Conservation (phyloP, 352 stramenopile species). For the Phytophthora macrochlamydospora region DNA sequence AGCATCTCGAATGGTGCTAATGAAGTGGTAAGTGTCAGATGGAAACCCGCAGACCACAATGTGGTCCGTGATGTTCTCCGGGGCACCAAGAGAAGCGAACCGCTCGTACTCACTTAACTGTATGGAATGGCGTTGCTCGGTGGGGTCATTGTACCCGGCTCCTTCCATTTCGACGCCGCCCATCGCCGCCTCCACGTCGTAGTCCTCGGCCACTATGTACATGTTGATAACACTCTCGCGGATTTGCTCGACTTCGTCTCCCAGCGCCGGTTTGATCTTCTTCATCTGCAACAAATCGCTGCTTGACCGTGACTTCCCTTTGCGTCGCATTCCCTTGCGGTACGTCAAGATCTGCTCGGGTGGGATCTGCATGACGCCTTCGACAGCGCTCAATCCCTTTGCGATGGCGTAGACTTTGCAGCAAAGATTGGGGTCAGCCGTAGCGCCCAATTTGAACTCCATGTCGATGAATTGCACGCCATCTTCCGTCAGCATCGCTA, state of each 20-base stretch:
- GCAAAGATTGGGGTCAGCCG: conserved; percentile 75
- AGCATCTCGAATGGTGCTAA: conserved; percentile 72
- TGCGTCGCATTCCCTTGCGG: conserved; percentile 69
- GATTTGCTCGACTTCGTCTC: conserved; percentile 64
- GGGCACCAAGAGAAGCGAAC: conserved; percentile 50
- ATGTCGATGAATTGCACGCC: conserved; percentile 75
- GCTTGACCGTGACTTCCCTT: conserved; percentile 47
- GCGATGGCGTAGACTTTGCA: conserved; percentile 83
- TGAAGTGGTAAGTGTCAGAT: conserved; percentile 66
- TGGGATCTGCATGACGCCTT: conserved; percentile 64
- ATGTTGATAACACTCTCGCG: conserved; percentile 59
- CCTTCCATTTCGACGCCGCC: conserved; percentile 17
- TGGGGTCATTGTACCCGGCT: conserved; percentile 1
- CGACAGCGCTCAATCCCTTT: conserved; percentile 57
- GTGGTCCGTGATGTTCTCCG: conserved; percentile 46
- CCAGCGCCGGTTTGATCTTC: conserved; percentile 64
- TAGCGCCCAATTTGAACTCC: conserved; percentile 80
- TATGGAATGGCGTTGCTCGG: conserved; percentile 10
- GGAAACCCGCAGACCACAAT: conserved; percentile 80
- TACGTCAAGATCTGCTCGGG: conserved; percentile 79
- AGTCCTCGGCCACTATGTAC: conserved; percentile 45
- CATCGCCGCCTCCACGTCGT: conserved; percentile 32
- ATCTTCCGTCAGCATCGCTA: conserved; percentile 71
- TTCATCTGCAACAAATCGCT: conserved; percentile 42
- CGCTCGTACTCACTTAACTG: conserved; percentile 57